Evolutionary conservation across 202 grass and related monocot genomes (phyloP), one percentile per base, ranked within the genome.

Genomic region (Schoenoplectus triqueter): DNA sequence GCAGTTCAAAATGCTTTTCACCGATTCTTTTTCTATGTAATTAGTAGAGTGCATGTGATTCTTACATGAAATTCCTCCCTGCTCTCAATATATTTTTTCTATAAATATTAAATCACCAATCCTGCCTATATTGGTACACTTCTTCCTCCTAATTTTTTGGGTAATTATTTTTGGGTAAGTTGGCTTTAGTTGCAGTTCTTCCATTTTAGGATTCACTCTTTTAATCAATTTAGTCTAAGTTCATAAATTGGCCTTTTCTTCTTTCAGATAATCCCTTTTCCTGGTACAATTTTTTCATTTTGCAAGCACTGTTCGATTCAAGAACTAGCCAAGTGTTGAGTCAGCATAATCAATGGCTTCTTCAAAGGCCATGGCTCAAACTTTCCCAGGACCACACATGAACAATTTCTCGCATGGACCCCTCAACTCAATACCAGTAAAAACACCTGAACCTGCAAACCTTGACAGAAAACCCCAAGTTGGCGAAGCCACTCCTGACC

Each of bases 361-460:
- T 82, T 90, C 86, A 41, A 87, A 92, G 80, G 50, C 80, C 39
- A 56, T 92, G 64, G 71, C 69, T 82, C 87, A 86, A 70, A 49
- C 64, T 60, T 47, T 83, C 19, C 50, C 69, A 56, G 56, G 11
- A 48, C 19, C 70, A 7, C 84, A 75, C 5, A 85, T 74, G 66
- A 86, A 71, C 21, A 87, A 13, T 91, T 66, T 83, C 22, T 48
- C 88, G 49, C 72, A 84, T 51, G 78, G 86, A 44, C 18, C 50
- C 61, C 40, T 72, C 66, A 80, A 11, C 21, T 4, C 18, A 13
- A 63, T 81, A 47, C 67, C 80, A 50, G 80, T 56, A 65, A 86
- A 49, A 66, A 21, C 74, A n/a, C 52, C 82, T 52, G 82, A 31
- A 31, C 31, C 31, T 31, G 31, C 73, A 63, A 69, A 49, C 31